phyloP scores from a whole-genome alignment of 2,329 filamentous ascomycete genomes.

The Penicillium sp. region DNA sequence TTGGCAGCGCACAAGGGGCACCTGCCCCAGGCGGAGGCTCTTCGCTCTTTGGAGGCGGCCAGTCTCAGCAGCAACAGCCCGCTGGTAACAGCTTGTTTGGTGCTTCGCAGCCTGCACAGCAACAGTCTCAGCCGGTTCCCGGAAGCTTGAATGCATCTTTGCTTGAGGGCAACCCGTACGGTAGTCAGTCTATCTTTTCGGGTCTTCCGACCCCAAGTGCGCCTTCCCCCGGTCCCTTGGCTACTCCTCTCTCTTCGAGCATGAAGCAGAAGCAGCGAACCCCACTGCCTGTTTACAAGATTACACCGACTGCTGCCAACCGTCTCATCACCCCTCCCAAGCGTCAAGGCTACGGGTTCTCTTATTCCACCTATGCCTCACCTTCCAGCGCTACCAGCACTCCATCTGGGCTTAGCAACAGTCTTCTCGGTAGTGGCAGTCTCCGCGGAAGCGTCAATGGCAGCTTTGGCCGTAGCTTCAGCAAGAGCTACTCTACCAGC shows the following conservation, averaged over 20 bases:
- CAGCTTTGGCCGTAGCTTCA: constrained; percentile 69
- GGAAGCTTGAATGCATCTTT: constrained; percentile 70
- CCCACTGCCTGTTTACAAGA: constrained; percentile 80
- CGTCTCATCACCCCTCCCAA: constrained; percentile 82
- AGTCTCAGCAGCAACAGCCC: constrained; percentile 35
- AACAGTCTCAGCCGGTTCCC: constrained; percentile 42
- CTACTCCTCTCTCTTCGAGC: constrained; percentile 76
- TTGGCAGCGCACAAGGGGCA: constrained; percentile 37
- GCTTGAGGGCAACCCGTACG: constrained; percentile 82
- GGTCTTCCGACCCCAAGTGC: constrained; percentile 62
- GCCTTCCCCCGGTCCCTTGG: constrained; percentile 80
- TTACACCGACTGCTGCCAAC: constrained; percentile 76
- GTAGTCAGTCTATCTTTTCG: constrained; percentile 80
- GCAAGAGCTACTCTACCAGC: constrained; percentile 85
- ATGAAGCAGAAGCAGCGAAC: constrained; percentile 76
- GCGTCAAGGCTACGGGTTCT: constrained; percentile 79
- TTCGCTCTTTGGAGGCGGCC: constrained; percentile 59
- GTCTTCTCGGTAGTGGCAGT: constrained; percentile 22
- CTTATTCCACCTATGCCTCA: constrained; percentile 86
- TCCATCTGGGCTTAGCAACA: constrained; percentile 41
- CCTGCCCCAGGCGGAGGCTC: constrained; percentile 36
- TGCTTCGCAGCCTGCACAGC: constrained; percentile 49
- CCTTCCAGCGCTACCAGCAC: constrained; percentile 70
- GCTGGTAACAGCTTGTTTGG: constrained; percentile 52
- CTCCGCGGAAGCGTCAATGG: constrained; percentile 40